These are phyloP conservation scores for Lentinus tigrinus DNA, from an alignment of 768 basidiomycete species.

Conservation along the genomic window DNA sequence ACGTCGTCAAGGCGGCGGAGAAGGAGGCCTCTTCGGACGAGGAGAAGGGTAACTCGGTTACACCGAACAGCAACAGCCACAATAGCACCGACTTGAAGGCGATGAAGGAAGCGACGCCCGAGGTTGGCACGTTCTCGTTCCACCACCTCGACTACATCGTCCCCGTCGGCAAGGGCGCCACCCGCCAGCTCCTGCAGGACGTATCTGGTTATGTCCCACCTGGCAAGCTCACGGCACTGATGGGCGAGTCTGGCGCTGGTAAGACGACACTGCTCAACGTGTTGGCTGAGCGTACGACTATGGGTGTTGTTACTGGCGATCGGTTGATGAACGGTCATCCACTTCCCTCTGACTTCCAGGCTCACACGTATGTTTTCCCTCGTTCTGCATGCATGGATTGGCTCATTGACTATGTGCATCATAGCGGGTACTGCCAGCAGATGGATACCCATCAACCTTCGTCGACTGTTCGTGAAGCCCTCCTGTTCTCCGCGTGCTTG, in stretches of 20 bases:
- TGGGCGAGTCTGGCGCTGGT: conserved; percentile 62
- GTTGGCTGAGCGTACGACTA: conserved; percentile 38
- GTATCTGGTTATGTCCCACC: conserved; percentile 81
- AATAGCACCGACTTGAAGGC: not conserved
- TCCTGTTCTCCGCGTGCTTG: conserved; percentile 75
- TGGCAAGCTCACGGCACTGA: conserved; percentile 75
- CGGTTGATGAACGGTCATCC: conserved; percentile 45
- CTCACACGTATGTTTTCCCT: conserved; percentile 43
- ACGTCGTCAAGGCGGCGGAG: conserved; percentile 10
- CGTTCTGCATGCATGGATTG: not conserved
- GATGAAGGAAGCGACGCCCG: conserved; percentile 16
- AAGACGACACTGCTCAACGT: conserved; percentile 55
- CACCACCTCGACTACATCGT: conserved; percentile 68
- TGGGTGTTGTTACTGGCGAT: conserved; percentile 40
- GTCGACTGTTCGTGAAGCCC: conserved; percentile 77
- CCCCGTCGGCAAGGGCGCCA: conserved; percentile 42
- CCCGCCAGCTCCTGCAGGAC: conserved; percentile 58
- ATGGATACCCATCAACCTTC: conserved; percentile 77
- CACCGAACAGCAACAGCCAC: not conserved
- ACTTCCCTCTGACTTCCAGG: conserved; percentile 48
- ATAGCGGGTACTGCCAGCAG: conserved; percentile 83
- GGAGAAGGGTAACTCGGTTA: conserved; percentile 26
- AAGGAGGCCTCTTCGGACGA: conserved; percentile 20
- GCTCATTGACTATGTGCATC: not conserved
- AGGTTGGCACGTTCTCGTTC: conserved; percentile 75